phyloP scores from a whole-genome alignment of 2,329 filamentous ascomycete species.

The Fusarium verrucosum region DNA sequence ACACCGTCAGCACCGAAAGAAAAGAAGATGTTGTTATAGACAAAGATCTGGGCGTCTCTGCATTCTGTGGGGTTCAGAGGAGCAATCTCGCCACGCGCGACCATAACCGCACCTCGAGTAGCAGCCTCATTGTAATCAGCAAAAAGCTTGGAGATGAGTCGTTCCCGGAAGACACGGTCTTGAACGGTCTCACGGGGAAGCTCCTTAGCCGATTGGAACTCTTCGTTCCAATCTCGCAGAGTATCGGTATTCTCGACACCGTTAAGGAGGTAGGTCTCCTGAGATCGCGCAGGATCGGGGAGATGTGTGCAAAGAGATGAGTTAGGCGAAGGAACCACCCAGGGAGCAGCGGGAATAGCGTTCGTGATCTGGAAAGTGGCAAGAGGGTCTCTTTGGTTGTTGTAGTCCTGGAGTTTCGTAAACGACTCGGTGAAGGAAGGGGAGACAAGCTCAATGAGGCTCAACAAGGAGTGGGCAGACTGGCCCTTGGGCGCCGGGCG shows the following conservation, averaged over 20 bases:
- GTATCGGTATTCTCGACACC: slow-evolving; percentile 95
- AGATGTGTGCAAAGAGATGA: slow-evolving; percentile 75
- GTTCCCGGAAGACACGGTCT: slow-evolving; percentile 94
- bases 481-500: slow-evolving; percentile 79
- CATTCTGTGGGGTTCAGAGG: slow-evolving; percentile 94
- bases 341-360: slow-evolving; percentile 89
- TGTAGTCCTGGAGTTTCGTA: slow-evolving; percentile 81
- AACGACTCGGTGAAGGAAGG: slow-evolving; percentile 84
- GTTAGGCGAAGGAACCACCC: slow-evolving; percentile 79
- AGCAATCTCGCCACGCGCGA: slow-evolving; percentile 90
- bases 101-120: slow-evolving; percentile 87
- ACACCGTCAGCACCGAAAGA: slow-evolving; percentile 98
- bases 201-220: slow-evolving; percentile 96
- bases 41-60: slow-evolving; percentile 94
- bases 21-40: slow-evolving; percentile 99
- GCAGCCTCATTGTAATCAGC: slow-evolving; percentile 98
- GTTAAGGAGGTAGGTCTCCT: slow-evolving; percentile 89
- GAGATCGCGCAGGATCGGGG: slow-evolving; percentile 85
- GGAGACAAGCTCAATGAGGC: slow-evolving; percentile 80
- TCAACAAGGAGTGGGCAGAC: slow-evolving; percentile 85
- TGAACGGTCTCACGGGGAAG: slow-evolving; percentile 93
- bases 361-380: slow-evolving; percentile 97
- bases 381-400: slow-evolving; percentile 85
- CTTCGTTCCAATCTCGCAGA: slow-evolving; percentile 97
- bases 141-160: slow-evolving; percentile 93